Base-by-base conservation (phyloP, 129 eudicot species). In the Tagetes erecta region DNA sequence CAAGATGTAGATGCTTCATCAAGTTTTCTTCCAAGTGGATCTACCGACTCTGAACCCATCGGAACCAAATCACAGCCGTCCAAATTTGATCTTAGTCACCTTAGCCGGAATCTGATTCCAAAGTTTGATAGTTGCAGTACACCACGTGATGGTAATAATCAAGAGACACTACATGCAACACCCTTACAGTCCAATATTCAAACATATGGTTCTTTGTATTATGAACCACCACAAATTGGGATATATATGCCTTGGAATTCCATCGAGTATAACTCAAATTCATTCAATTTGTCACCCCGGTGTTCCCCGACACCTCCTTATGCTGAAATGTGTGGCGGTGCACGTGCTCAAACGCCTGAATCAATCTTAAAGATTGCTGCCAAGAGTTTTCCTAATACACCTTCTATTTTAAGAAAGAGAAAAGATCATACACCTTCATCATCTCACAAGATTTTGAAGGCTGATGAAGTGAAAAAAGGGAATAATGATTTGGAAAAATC, bases 401-500 rank as follows among this genome's bases (percentile, higher is more conserved):
- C 99, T 70, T 88, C 99, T 51, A 94, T 94, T 44, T 47, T 91
- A 9, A 80, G 99, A 58, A 94, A 88, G 80, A 88, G 99, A 82
- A 94, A 82, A 76, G 60, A 50, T 62, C 86, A 67, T 30, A 55
- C 59, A 1, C 44, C 84, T 40, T 46, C 70, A 31, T 68, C 84
- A 11, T 30, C 62, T 53, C 77, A 68, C 66, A 83, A 84, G 79
- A 72, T 38, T 69, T 40, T 75, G 69, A 83, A 74, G 85, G 78
- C 44, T 0, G 81, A 81, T 33, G 86, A 46, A 10, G 75, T 58
- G 35, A 78, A 71, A 36, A 50, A 62, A 68, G 68, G 60, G 6
- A 74, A 68, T 9, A 57, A 41, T 76, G 67, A 63, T 74, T 46
- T 72, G 72, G 78, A 85, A 77, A 76, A 68, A 44, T 72, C 82